Conservation (phyloP, 495 filamentous ascomycete species). For the Trichocladium antarcticum region DNA sequence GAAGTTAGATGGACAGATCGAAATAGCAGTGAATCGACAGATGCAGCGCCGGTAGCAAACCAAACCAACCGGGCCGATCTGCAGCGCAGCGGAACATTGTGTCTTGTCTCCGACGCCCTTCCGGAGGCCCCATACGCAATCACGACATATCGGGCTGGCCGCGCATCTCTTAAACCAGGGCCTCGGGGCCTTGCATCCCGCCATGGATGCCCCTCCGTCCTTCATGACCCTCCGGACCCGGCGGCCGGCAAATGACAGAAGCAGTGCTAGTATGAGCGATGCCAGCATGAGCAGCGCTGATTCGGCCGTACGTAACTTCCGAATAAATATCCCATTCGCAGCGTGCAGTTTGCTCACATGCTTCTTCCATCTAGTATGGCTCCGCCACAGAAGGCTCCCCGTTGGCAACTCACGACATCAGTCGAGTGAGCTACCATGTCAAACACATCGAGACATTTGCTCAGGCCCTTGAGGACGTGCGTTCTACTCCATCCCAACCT, state of each 20-base stretch:
- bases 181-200: not conserved
- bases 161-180: not conserved
- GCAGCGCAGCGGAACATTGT: not conserved
- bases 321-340: not conserved
- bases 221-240: conserved; percentile 38
- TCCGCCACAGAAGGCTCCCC: conserved; percentile 32
- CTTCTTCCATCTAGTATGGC: conserved; percentile 30
- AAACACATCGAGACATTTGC: conserved; percentile 41
- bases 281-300: conserved; percentile 33
- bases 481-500: conserved; percentile 11
- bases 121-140: not conserved
- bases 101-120: not conserved
- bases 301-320: conserved; percentile 32
- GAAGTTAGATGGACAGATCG: no score
- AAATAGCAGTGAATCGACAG: not conserved
- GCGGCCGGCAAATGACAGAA: conserved; percentile 28
- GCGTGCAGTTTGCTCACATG: not conserved
- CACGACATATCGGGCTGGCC: not conserved
- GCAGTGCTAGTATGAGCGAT: conserved; percentile 29
- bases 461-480: conserved; percentile 37
- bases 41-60: not conserved
- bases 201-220: conserved; percentile 24
- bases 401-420: conserved; percentile 41
- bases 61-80: not conserved
- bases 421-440: conserved; percentile 43